Evolutionary conservation across 2,329 filamentous ascomycete species (phyloP).

Genomic region (Trichoderma gracile): DNA sequence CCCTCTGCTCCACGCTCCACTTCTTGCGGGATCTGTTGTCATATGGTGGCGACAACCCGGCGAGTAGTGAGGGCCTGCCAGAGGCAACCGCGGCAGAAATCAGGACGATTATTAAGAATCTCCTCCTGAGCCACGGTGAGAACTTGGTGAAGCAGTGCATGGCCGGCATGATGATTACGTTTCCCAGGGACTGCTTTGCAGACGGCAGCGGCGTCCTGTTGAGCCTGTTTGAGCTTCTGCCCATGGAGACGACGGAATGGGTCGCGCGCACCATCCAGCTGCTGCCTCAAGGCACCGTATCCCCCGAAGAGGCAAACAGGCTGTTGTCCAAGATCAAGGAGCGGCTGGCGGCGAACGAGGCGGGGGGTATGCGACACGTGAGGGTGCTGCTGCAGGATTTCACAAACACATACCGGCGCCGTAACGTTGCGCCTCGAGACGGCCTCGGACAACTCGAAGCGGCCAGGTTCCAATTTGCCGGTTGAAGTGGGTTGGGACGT

Average conservation of each 20-base stretch:
- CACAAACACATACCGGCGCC: constrained; percentile 87
- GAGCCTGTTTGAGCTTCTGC: constrained; percentile 83
- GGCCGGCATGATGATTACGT: constrained; percentile 99
- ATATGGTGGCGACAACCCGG: constrained; percentile 78
- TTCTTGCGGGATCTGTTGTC: constrained; percentile 89
- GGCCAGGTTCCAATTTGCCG: constrained; percentile 77
- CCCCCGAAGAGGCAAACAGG: constrained; percentile 74
- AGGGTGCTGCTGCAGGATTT: constrained; percentile 90
- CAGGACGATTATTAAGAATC: constrained; percentile 68
- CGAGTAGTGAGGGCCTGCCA: constrained; percentile 58
- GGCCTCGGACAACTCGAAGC: constrained; percentile 86
- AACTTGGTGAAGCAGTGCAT: constrained; percentile 83
- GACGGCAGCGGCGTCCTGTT: constrained; percentile 93
- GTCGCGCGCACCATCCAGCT: constrained; percentile 80
- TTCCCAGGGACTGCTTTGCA: constrained; percentile 91
- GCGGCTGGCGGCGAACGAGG: constrained; percentile 66
- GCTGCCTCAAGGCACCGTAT: constrained; percentile 80
- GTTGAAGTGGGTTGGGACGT: constrained; percentile 32
- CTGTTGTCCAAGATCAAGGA: constrained; percentile 80
- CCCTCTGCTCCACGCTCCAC: constrained; percentile 86
- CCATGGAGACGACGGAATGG: constrained; percentile 77
- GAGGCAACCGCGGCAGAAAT: constrained; percentile 67
- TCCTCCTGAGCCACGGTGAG: constrained; percentile 71
- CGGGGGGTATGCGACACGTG: constrained; percentile 69
- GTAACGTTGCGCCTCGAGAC: constrained; percentile 93